A percentile compares a stretch with the other conserved stretches of the same genome.
Evolutionary conservation across 164 flowering plant genomes (phyloP).

Genomic region (Malania oleifera): DNA sequence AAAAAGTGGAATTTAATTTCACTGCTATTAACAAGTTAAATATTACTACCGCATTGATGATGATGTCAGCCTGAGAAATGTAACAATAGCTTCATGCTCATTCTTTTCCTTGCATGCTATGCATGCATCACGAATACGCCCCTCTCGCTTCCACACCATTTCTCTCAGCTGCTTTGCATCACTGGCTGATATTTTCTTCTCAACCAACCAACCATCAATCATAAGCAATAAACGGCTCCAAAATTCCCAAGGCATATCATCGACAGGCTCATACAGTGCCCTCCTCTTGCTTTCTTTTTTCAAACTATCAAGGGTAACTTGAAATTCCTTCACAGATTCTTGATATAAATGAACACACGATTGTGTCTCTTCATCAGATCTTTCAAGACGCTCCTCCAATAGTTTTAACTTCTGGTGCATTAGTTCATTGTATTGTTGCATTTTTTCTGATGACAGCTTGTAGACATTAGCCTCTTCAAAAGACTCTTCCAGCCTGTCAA

Average conservation of each 20-base stretch:
- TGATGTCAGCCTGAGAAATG: slow-evolving; percentile 56
- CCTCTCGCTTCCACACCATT: slow-evolving; percentile 78
- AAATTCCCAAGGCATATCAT: slow-evolving; percentile 87
- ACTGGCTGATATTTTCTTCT: slow-evolving; percentile 59
- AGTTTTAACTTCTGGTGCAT: slow-evolving; percentile 75
- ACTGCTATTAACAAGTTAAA: not conserved
- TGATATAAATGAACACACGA: slow-evolving; percentile 74
- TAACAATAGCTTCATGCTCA: slow-evolving; percentile 47
- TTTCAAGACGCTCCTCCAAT: slow-evolving; percentile 77
- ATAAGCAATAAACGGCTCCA: slow-evolving; percentile 83
- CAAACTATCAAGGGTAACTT: slow-evolving; percentile 58
- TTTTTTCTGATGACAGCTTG: slow-evolving; percentile 57
- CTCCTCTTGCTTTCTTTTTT: slow-evolving; percentile 69
- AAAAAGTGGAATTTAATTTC: not conserved
- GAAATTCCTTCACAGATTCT: slow-evolving; percentile 81
- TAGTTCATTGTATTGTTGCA: slow-evolving; percentile 56
- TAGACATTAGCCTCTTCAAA: slow-evolving; percentile 61
- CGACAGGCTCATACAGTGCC: slow-evolving; percentile 50
- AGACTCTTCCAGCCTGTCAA: slow-evolving; percentile 74
- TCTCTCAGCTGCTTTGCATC: slow-evolving; percentile 77
- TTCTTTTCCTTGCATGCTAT: slow-evolving; percentile 59
- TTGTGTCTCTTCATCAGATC: slow-evolving; percentile 76
- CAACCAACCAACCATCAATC: slow-evolving; percentile 87
- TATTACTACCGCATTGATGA: slow-evolving; percentile 46
- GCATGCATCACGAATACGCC: slow-evolving; percentile 57